These are phyloP conservation scores for Suillus subalutaceus DNA, from an alignment of 768 basidiomycete species.

Conservation along the genomic window DNA sequence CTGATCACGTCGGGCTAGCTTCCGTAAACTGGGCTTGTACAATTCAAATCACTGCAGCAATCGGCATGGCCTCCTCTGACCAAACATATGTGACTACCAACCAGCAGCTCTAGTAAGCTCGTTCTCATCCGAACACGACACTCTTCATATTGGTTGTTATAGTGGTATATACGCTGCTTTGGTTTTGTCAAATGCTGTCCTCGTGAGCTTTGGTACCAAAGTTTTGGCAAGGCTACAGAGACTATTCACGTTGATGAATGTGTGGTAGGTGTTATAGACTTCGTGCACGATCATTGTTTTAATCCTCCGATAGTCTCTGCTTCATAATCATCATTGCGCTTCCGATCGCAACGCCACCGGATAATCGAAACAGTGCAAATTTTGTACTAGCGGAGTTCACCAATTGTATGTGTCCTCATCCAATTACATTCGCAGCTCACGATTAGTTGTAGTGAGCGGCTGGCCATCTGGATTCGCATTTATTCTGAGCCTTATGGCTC, in stretches of 20 bases:
- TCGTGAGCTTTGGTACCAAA: background rate
- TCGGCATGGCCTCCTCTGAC: background rate
- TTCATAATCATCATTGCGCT: conserved; percentile 42
- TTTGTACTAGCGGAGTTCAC: conserved; percentile 41
- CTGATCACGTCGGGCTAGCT: background rate
- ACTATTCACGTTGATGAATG: background rate
- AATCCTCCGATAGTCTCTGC: background rate
- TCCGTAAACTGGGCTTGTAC: background rate
- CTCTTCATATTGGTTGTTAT: background rate
- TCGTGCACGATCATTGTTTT: background rate
- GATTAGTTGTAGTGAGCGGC: background rate
- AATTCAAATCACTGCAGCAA: background rate
- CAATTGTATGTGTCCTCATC: conserved; percentile 28
- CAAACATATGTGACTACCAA: background rate
- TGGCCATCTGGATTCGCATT: conserved; percentile 1
- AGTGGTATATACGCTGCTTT: background rate
- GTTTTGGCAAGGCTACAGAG: background rate
- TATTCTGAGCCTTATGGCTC: background rate
- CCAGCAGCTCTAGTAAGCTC: background rate
- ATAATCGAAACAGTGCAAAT: conserved; percentile 32
- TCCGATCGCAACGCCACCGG: conserved; percentile 32
- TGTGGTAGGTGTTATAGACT: background rate
- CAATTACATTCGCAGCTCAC: background rate
- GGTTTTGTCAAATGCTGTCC: background rate
- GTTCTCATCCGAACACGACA: background rate